Evolutionary conservation across 371 early-diverging fungal species (phyloP), one percentile per base, ranked within the genome.

Genomic region (Apophysomyces sp.): DNA sequence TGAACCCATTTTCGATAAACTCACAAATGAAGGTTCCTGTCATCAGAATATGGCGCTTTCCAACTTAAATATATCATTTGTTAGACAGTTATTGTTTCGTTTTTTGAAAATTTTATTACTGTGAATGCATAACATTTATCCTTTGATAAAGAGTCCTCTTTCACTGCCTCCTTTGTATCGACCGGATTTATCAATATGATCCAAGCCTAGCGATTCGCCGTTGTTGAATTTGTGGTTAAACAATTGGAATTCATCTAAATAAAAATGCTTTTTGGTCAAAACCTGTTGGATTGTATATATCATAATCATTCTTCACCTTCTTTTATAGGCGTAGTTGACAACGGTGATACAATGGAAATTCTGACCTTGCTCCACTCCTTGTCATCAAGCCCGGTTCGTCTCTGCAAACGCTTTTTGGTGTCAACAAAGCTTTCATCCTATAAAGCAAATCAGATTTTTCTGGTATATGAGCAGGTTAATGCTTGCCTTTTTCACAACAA

Each of bases 321-420:
- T 55, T 68, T 65, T 11, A 75, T 61, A 30, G 60, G 66, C 16
- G 63, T 40, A 66, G 27, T 55, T n/a, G 49, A 58, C 49, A 29
- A 29, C 5, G 65, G 51, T 4, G 34, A 32, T 26, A 84, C 71
- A 39, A 79, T 60, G 16, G 69, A 67, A 55, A 88, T 66, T 64
- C 85, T 89, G 60, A 89, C 78, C 67, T 89, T 89, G 8, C 73
- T 72, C 65, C 90, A 88, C 13, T 94, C 94, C 72, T 89, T 92
- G 55, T 92, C 92, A 60, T 61, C 71, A 76, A 92, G 70, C 0
- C 91, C 92, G 21, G 87, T 73, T 56, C 86, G 72, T 61, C 64
- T 67, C 53, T 80, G 82, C 52, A 96, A 67, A 12, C 94, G 78
- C 39, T 68, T 60, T 77, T 86, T 90, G 16, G 89, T 87, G 0